Conservation (phyloP, 371 early-diverging fungal species). For the Mucor racemosus region DNA sequence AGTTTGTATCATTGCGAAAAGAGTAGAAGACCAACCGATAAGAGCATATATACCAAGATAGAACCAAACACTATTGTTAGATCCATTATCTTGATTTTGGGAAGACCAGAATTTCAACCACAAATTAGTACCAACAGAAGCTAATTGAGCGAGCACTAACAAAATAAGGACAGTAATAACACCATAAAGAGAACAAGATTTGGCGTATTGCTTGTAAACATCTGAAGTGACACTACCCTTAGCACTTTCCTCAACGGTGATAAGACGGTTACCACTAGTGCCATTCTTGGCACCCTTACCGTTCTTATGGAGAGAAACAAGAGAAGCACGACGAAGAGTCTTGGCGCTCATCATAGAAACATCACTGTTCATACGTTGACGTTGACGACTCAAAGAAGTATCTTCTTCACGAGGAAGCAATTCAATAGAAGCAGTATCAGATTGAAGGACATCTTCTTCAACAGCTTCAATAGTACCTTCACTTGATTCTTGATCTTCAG, state of each 20-base stretch:
- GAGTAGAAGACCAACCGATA: slow-evolving; percentile 72
- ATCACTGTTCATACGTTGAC: slow-evolving; percentile 46
- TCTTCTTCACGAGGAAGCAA: slow-evolving; percentile 46
- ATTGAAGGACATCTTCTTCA: slow-evolving; percentile 32
- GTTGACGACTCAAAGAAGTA: slow-evolving; percentile 32
- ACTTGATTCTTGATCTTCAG: slow-evolving; percentile 19
- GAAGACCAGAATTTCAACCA: slow-evolving; percentile 81
- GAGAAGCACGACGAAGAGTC: slow-evolving; percentile 62
- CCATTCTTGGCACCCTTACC: slow-evolving; percentile 23
- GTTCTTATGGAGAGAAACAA: slow-evolving; percentile 45
- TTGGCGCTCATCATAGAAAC: slow-evolving; percentile 41
- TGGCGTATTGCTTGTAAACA: slow-evolving; percentile 80
- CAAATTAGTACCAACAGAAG: slow-evolving; percentile 61
- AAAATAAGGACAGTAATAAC: slow-evolving; percentile 62
- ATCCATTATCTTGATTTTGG: slow-evolving; percentile 46
- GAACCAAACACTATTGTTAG: slow-evolving; percentile 48
- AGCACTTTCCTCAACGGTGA: slow-evolving; percentile 77
- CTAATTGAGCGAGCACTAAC: slow-evolving; percentile 60
- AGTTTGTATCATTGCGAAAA: slow-evolving; percentile 73
- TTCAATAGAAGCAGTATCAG: slow-evolving; percentile 39
- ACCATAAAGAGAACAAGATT: slow-evolving; percentile 67
- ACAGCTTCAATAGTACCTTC: slow-evolving; percentile 8
- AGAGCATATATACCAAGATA: slow-evolving; percentile 83
- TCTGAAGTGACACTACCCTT: slow-evolving; percentile 77
- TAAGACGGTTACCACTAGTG: slow-evolving; percentile 49